Conservation (phyloP, 257 asterid genomes). For the Jaltomata sinuosa region DNA sequence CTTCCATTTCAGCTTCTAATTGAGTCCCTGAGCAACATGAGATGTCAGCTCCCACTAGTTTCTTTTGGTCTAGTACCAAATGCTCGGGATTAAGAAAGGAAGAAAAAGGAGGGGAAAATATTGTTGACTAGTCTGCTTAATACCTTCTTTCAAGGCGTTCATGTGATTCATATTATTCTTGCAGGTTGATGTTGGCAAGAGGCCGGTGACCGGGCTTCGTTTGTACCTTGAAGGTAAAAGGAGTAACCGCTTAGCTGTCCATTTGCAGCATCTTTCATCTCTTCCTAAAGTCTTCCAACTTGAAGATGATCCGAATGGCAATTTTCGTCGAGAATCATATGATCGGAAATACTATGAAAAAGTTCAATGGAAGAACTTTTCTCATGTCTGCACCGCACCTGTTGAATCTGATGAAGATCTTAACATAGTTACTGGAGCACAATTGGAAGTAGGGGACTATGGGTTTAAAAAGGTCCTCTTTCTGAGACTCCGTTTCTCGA, state of each 20-base stretch:
- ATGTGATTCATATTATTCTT: background rate
- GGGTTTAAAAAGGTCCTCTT: conserved; percentile 86
- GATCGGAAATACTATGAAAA: conserved; percentile 80
- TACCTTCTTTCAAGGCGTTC: background rate
- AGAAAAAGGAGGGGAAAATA: background rate
- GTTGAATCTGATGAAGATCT: conserved; percentile 84
- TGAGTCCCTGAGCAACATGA: background rate
- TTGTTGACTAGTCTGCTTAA: background rate
- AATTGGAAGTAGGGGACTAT: conserved; percentile 55
- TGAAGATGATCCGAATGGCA: conserved; percentile 58
- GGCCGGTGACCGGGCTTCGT: conserved; percentile 92
- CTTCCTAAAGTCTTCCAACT: conserved; percentile 82
- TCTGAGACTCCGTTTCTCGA: conserved; percentile 63
- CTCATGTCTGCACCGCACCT: conserved; percentile 95
- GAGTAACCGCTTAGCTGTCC: conserved; percentile 91
- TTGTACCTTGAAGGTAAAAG: conserved; percentile 89
- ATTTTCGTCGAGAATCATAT: conserved; percentile 42
- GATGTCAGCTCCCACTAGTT: background rate
- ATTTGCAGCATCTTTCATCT: conserved; percentile 89
- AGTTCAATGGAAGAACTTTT: conserved; percentile 94
- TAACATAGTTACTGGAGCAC: conserved; percentile 85
- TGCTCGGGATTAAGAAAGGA: background rate
- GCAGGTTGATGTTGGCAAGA: conserved; percentile 94
- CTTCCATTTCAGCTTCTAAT: background rate
- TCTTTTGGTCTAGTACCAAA: background rate